Base-by-base conservation (phyloP, 139 green algal species). In the Picocystis salinarum region DNA sequence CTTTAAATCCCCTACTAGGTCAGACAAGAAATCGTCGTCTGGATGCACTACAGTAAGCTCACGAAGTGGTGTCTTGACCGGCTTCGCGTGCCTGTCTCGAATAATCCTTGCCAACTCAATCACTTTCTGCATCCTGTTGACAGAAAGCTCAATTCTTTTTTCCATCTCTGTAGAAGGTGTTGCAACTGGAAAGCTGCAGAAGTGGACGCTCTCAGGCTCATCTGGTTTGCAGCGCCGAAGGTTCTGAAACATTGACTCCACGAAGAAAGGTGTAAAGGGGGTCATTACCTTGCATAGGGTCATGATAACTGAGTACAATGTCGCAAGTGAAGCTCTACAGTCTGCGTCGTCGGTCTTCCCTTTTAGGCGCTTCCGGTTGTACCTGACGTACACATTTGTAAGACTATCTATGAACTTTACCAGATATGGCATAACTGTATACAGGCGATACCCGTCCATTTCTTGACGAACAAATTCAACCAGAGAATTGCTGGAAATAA, bases 381-480 rank as follows among this genome's bases (percentile, higher is more conserved):
- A 92, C 22, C 89, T 67, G 48, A 99, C 85, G 56, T 99, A 99
- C 36, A 97, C 71, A 61, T 99, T 99, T 45, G 89, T 99, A 17
- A 99, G 69, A 33, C 59, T 58, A 26, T 93, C 90, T 42, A 99
- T 91, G 71, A 99, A 96, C 42, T 76, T 73, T 37, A 83, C 77
- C 44, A 93, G 68, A 61, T 66, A 71, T 5, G 82, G 82, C 40
- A 92, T 75, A 34, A 93, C 82, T 3, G 85, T 97, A 74, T 95
- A 99, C 40, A 99, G 74, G n/a, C 79, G 58, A 68, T 97, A 99
- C 5, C 58, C 82, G 27, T 70, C 67, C 89, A 99, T 99, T 75
- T 99, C 89, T 17, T 55, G 10, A 4, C 58, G 40, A 45, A 94
- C 74, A 52, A 85, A 93, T 6, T 46, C 48, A 3, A 69, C 72